Base-by-base conservation (phyloP, 805 yeast species). In the Metschnikowia proteae region DNA sequence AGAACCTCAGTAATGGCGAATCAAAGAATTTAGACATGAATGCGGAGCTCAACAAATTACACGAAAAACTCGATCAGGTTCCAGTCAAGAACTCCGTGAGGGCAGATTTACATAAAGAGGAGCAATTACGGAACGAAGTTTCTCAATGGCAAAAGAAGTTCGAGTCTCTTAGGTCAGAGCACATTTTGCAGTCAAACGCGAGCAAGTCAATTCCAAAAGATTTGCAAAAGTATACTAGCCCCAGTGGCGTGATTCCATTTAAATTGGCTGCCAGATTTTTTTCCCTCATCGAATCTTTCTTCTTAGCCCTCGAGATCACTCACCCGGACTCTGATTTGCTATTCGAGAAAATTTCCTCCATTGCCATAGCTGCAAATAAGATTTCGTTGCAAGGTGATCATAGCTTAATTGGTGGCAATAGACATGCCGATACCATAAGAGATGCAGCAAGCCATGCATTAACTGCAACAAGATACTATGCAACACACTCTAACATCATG, bases 371-470 rank as follows among this genome's bases (percentile, higher is more conserved):
- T n/a, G 76, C 76, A 4, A 75, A 74, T 58, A 69, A 67, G 37
- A 62, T 70, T 36, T 71, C 75, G 1, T 59, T 64, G 4, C 68
- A 67, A 26, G 65, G 69, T 6, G 73, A 59, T 25, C 50, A 51
- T 31, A 62, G 58, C 46, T 47, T 38, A 3, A 39, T 46, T 17
- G 44, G 49, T 23, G 53, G 43, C 26, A 52, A 34, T 27, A 43
- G 47, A 5, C 66, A 72, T 60, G 65, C 82, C 38, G 62, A 73
- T 38, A 60, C 80, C 25, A 73, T 87, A 4, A 79, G 84, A 48
- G 84, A 85, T 39, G 76, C 92, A 0, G 78, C 86, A 25, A 81
- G 90, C 13, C 89, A 86, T 65, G 79, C 83, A 0, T 80, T 92
- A 37, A 83, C 96, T 3, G 76, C 89, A 0, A 79, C 91, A 0